A percentile compares a stretch with the other conserved stretches of the same genome.
These are phyloP conservation scores for Gonapodya sp. DNA, from an alignment of 192 early-diverging fungal species.

Conservation along the genomic window DNA sequence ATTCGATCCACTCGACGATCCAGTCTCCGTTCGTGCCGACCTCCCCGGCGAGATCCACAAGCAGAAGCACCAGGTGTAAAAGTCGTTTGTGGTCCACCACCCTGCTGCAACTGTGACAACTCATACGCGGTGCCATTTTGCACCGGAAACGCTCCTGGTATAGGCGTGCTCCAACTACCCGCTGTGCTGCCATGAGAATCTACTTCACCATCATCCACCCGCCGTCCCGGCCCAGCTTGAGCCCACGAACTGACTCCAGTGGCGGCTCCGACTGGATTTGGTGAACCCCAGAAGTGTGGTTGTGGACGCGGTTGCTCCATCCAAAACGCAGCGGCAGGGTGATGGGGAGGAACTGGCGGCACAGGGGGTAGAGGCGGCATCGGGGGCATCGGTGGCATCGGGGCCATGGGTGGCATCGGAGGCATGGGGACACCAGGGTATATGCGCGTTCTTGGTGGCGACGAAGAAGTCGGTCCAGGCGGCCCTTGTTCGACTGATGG, in stretches of 20 bases:
- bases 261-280: too few relatives aligned
- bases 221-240: neutral
- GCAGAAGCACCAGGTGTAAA: neutral
- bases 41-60: neutral
- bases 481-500: neutral
- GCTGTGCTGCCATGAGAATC: too few relatives aligned
- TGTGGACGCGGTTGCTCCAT: too few relatives aligned
- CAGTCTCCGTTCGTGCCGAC: neutral
- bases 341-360: neutral
- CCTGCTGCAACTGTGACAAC: neutral
- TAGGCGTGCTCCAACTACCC: neutral
- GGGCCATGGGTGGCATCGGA: neutral
- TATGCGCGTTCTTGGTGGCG: too few relatives aligned
- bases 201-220: neutral
- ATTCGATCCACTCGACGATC: too few relatives aligned
- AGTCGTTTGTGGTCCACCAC: neutral
- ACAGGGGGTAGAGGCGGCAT: neutral
- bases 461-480: too few relatives aligned
- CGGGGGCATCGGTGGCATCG: neutral
- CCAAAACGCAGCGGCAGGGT: neutral
- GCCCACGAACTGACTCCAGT: too few relatives aligned
- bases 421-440: neutral
- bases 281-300: too few relatives aligned
- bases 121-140: neutral
- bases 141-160: neutral